Conservation (phyloP, 768 basidiomycete genomes). For the Neoboletus magnificus region DNA sequence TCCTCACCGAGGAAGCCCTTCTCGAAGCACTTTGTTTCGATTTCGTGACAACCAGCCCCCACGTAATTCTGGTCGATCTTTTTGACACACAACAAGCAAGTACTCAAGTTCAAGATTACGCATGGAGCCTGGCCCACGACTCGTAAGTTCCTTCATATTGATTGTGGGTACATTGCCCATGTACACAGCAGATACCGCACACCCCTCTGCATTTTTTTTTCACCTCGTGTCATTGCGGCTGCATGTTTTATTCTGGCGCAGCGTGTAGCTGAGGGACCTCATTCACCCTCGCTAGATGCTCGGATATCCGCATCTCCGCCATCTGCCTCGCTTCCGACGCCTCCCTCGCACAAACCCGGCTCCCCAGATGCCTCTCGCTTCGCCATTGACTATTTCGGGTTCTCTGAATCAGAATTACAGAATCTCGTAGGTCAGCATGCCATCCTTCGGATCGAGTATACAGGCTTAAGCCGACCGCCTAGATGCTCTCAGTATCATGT, state of each 20-base stretch:
- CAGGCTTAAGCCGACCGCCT: conserved; percentile 3
- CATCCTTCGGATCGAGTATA: neutral
- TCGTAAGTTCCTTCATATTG: conserved; percentile 50
- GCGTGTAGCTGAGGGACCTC: conserved; percentile 65
- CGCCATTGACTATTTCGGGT: conserved; percentile 63
- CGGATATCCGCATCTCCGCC: conserved; percentile 70
- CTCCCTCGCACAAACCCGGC: conserved; percentile 71
- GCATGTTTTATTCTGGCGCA: conserved; percentile 79
- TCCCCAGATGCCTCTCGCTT: conserved; percentile 69
- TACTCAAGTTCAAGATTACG: conserved; percentile 59
- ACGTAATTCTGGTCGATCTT: conserved; percentile 70
- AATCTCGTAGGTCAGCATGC: conserved; percentile 54
- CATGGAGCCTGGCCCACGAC: conserved; percentile 87
- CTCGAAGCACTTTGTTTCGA: conserved; percentile 86
- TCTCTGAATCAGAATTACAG: conserved; percentile 56
- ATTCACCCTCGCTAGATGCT: conserved; percentile 70
- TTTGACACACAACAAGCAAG: conserved; percentile 55
- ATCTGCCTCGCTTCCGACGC: conserved; percentile 74
- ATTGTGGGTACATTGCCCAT: conserved; percentile 5
- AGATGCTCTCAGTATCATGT: conserved; percentile 65
- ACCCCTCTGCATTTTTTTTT: conserved; percentile 69
- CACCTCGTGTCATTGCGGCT: conserved; percentile 67
- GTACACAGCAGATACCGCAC: conserved; percentile 61
- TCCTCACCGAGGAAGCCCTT: conserved; percentile 73
- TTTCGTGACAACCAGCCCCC: conserved; percentile 74